Evolutionary conservation across 345 rosid species (phyloP).

Genomic region (Microthlaspi erraticum): DNA sequence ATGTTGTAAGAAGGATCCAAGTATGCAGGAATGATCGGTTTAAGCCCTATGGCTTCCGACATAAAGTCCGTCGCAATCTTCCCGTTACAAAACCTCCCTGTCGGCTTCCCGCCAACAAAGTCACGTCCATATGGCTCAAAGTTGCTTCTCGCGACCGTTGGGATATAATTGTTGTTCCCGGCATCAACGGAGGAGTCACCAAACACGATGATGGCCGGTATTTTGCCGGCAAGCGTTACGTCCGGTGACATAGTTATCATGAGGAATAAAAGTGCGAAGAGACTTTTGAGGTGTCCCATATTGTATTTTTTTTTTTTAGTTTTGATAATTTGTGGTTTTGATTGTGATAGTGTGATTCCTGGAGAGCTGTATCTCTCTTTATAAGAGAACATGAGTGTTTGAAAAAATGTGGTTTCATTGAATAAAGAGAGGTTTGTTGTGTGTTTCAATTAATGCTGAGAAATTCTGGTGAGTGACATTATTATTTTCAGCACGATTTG

Average conservation of each 20-base stretch:
- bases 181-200: slow-evolving; percentile 70
- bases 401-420: slow-evolving; percentile 43
- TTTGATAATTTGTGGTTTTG: slow-evolving; percentile 32
- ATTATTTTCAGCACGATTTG: slow-evolving; percentile 35
- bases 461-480: slow-evolving; percentile 43
- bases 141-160: slow-evolving; percentile 65
- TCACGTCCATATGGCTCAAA: slow-evolving; percentile 70
- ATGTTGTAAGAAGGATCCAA: slow-evolving; percentile 60
- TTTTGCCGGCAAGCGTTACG: slow-evolving; percentile 32
- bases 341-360: slow-evolving; percentile 29
- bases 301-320: background rate
- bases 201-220: slow-evolving; percentile 63
- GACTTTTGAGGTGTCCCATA: slow-evolving; percentile 35
- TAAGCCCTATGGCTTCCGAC: slow-evolving; percentile 57
- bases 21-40: slow-evolving; percentile 54
- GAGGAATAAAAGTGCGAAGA: slow-evolving; percentile 26
- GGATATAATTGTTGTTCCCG: slow-evolving; percentile 60
- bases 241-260: background rate
- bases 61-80: slow-evolving; percentile 58
- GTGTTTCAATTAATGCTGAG: slow-evolving; percentile 45
- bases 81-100: slow-evolving; percentile 68
- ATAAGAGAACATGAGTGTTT: slow-evolving; percentile 33
- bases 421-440: slow-evolving; percentile 46
- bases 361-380: slow-evolving; percentile 30
- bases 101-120: slow-evolving; percentile 53